Percentiles rank a stretch among this genome's conserved stretches.
Evolutionary conservation across 2,329 filamentous ascomycete species (phyloP).

Genomic region (Clonostachys sp.): DNA sequence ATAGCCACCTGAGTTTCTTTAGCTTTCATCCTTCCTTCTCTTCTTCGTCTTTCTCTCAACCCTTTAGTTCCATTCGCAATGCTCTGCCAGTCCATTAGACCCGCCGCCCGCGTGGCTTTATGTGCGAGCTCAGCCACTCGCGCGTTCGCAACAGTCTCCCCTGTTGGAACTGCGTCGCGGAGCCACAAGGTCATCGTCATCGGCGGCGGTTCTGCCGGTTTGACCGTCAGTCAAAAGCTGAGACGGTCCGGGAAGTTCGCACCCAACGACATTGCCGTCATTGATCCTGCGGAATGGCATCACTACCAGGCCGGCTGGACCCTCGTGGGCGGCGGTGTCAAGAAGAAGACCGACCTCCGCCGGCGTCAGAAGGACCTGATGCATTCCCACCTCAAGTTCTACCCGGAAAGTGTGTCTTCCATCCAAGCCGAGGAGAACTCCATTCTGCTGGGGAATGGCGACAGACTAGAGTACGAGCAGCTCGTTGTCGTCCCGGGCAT

Average conservation of each 20-base stretch:
- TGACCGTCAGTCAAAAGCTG: constrained; percentile 64
- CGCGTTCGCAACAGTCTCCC: too few relatives aligned
- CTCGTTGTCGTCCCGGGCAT: constrained; percentile 59
- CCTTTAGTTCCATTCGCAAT: too few relatives aligned
- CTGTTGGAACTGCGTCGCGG: background rate
- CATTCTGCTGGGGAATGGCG: constrained; percentile 49
- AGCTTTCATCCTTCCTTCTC: too few relatives aligned
- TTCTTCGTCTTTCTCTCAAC: too few relatives aligned
- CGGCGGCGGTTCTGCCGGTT: constrained; percentile 62
- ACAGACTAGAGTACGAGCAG: constrained; percentile 57
- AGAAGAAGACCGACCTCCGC: constrained; percentile 54
- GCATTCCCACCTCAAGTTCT: constrained; percentile 57
- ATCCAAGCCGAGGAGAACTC: constrained; percentile 53
- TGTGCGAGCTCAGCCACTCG: too few relatives aligned
- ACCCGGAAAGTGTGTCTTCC: constrained; percentile 42
- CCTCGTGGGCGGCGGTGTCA: constrained; percentile 61
- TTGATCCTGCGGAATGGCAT: constrained; percentile 60
- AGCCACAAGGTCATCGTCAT: constrained; percentile 62
- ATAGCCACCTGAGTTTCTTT: too few relatives aligned
- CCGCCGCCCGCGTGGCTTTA: too few relatives aligned
- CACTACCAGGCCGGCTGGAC: constrained; percentile 70
- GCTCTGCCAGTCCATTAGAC: too few relatives aligned
- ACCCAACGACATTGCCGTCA: constrained; percentile 56
- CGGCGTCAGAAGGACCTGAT: constrained; percentile 44
- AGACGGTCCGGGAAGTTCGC: constrained; percentile 52